Conservation (phyloP, 2,329 filamentous ascomycete species). For the Aspergillus ochraceoroseus region DNA sequence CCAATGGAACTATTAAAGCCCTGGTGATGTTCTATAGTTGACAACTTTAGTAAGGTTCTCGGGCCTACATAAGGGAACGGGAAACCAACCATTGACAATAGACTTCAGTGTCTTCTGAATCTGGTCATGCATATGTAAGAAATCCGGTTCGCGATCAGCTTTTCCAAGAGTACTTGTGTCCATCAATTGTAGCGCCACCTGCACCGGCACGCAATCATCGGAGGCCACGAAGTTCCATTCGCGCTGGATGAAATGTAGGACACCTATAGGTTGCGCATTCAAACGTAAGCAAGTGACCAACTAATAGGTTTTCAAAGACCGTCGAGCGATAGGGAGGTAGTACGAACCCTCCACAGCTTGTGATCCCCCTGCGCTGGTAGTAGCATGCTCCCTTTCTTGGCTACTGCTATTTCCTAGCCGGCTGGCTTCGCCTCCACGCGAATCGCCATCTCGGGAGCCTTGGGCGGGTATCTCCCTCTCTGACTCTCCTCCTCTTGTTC, state of each 20-base stretch:
- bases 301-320: neutral
- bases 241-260: slow-evolving; percentile 75
- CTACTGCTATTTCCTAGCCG: slow-evolving; percentile 23
- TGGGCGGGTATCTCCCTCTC: slow-evolving; percentile 27
- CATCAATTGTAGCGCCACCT: slow-evolving; percentile 89
- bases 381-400: slow-evolving; percentile 22
- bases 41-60: slow-evolving; percentile 11
- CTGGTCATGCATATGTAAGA: slow-evolving; percentile 75
- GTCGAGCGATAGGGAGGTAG: neutral
- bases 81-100: slow-evolving; percentile 68
- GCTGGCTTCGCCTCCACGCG: slow-evolving; percentile 22
- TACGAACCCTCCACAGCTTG: slow-evolving; percentile 38
- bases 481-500: slow-evolving; percentile 33
- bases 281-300: slow-evolving; percentile 9
- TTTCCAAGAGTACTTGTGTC: slow-evolving; percentile 90
- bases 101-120: slow-evolving; percentile 89
- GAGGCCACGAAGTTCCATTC: slow-evolving; percentile 92
- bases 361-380: slow-evolving; percentile 16
- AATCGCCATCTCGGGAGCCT: slow-evolving; percentile 26
- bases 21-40: slow-evolving; percentile 74
- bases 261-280: slow-evolving; percentile 37
- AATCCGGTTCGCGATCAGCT: slow-evolving; percentile 80
- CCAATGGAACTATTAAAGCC: slow-evolving; percentile 99
- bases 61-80: neutral
- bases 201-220: slow-evolving; percentile 83